Conservation (phyloP, 179 eudicot genomes). For the Nepenthes alata region DNA sequence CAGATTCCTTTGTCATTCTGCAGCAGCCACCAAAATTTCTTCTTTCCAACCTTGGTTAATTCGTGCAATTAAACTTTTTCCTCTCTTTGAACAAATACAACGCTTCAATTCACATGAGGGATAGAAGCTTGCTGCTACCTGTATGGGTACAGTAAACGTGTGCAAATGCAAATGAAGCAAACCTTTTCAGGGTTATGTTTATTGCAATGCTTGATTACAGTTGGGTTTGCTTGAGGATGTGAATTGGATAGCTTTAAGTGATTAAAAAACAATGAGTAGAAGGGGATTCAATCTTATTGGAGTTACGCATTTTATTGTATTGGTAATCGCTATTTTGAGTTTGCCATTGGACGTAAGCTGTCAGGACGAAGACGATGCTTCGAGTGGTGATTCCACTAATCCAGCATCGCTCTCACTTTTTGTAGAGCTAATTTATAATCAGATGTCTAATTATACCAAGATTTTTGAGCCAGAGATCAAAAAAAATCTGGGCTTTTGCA, state of each 20-base stretch:
- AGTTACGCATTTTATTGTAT: conserved; percentile 4
- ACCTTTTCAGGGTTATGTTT: not conserved
- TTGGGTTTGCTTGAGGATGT: conserved; percentile 1
- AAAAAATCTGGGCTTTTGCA: conserved; percentile 49
- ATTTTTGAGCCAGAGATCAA: conserved; percentile 46
- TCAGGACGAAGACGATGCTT: conserved; percentile 22
- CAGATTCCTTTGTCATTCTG: too few species aligned
- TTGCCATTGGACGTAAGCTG: conserved; percentile 18
- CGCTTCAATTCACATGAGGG: too few species aligned
- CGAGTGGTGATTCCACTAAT: conserved; percentile 7
- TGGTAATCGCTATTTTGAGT: conserved; percentile 19
- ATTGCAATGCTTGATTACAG: conserved; percentile 3
- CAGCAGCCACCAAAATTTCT: too few species aligned
- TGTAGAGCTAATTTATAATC: conserved; percentile 35
- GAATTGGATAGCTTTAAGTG: conserved; percentile 7
- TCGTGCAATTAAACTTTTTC: too few species aligned
- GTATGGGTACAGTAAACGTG: too few species aligned
- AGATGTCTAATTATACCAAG: conserved; percentile 42
- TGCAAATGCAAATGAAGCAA: too few species aligned
- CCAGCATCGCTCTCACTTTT: conserved; percentile 28
- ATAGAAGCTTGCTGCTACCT: too few species aligned
- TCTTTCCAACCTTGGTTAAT: too few species aligned
- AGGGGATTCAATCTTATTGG: conserved; percentile 11
- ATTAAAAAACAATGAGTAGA: conserved; percentile 29
- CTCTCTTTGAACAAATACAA: too few species aligned